phyloP scores from a whole-genome alignment of 352 stramenopile species.

The Phytopythium delawarense region DNA sequence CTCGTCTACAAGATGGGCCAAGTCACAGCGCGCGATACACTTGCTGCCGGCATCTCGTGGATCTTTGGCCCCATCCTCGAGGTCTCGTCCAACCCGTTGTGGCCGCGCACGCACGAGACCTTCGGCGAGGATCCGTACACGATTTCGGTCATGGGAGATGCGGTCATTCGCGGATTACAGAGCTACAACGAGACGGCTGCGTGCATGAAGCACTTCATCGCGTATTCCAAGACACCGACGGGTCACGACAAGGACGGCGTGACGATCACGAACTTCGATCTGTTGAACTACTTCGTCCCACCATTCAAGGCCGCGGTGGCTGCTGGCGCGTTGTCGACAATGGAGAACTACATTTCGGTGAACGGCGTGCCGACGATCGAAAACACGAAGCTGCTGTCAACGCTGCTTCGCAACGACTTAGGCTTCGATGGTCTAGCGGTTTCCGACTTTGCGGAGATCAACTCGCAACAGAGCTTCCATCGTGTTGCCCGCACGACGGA shows the following conservation, averaged over 20 bases:
- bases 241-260: conserved; percentile 83
- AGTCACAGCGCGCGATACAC: conserved; percentile 76
- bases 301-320: conserved; percentile 77
- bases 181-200: conserved; percentile 50
- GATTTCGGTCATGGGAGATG: conserved; percentile 65
- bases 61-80: conserved; percentile 85
- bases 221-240: conserved; percentile 62
- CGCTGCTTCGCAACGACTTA: conserved; percentile 72
- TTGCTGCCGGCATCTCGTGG: conserved; percentile 81
- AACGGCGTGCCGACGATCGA: conserved; percentile 86
- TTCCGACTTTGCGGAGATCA: conserved; percentile 90
- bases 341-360: conserved; percentile 92
- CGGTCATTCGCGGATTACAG: conserved; percentile 77
- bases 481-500: conserved; percentile 30
- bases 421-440: conserved; percentile 81
- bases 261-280: conserved; percentile 53
- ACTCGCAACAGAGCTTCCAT: conserved; percentile 65
- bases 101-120: conserved; percentile 88
- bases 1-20: conserved; percentile 55
- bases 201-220: conserved; percentile 87
- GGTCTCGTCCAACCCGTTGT: conserved; percentile 80
- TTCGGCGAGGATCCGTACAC: conserved; percentile 89
- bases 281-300: conserved; percentile 79
- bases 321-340: conserved; percentile 75
- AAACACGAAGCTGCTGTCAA: conserved; percentile 62